Evolutionary conservation across 306 rosid species (phyloP).

Genomic region (Vigna nakashimae): DNA sequence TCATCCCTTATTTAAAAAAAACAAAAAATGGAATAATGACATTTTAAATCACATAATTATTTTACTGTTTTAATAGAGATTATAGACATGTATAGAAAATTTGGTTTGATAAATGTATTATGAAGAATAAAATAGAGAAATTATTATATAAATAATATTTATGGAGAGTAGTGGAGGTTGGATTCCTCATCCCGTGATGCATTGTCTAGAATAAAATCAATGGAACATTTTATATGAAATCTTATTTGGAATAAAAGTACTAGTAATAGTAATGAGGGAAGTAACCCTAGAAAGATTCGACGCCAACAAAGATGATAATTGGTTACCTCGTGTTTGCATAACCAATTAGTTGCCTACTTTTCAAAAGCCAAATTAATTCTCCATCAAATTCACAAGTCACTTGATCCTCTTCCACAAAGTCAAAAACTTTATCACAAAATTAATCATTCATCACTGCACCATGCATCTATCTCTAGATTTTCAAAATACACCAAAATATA

Average conservation of each 20-base stretch:
- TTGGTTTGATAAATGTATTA: no score
- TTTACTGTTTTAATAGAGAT: neutral
- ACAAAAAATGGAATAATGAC: no score
- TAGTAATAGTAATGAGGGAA: neutral
- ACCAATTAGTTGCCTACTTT: slow-evolving; percentile 27
- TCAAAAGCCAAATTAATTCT: slow-evolving; percentile 13
- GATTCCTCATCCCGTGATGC: slow-evolving; percentile 51
- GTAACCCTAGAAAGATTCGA: slow-evolving; percentile 32
- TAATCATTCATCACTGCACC: neutral
- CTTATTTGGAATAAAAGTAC: slow-evolving; percentile 18
- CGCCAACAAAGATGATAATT: slow-evolving; percentile 31
- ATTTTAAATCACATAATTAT: neutral
- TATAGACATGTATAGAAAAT: neutral
- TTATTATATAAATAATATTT: slow-evolving; percentile 24
- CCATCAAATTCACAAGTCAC: slow-evolving; percentile 24
- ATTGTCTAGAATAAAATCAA: slow-evolving; percentile 61
- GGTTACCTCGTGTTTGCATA: slow-evolving; percentile 16
- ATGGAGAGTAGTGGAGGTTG: slow-evolving; percentile 41
- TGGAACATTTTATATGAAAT: slow-evolving; percentile 26
- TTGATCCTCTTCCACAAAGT: slow-evolving; percentile 21
- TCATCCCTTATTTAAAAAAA: no score
- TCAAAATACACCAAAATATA: neutral
- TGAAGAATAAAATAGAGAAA: no score
- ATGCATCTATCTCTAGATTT: slow-evolving; percentile 30
- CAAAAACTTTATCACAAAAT: slow-evolving; percentile 30